phyloP scores from a whole-genome alignment of 495 filamentous ascomycete species.

The Cladorrhinum samala region DNA sequence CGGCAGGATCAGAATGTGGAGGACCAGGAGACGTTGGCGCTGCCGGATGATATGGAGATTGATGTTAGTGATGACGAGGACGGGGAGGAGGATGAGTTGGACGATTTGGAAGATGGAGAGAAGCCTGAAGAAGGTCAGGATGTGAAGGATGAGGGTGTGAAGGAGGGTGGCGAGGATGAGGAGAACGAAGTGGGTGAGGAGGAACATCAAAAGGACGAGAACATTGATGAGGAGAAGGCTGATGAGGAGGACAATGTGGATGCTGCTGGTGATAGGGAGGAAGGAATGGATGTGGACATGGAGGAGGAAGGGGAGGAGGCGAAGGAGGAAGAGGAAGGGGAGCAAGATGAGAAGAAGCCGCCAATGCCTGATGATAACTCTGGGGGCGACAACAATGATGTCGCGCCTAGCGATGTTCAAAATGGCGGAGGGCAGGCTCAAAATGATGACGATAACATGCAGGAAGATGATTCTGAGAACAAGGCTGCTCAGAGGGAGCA shows the following conservation, averaged over 20 bases:
- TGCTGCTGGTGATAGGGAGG: constrained; percentile 26
- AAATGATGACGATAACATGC: constrained; percentile 38
- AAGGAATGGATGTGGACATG: constrained; percentile 34
- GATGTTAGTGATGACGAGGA: constrained; percentile 50
- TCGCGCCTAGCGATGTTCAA: constrained; percentile 59
- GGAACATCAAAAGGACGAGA: constrained; percentile 44
- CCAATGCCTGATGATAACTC: constrained; percentile 39
- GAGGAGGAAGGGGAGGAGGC: constrained; percentile 27
- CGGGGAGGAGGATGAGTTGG: constrained; percentile 43
- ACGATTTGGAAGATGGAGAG: constrained; percentile 39
- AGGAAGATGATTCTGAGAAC: constrained; percentile 36
- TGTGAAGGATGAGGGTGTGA: constrained; percentile 12
- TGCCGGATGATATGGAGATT: constrained; percentile 71
- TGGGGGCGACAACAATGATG: constrained; percentile 56
- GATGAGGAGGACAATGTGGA: constrained; percentile 28
- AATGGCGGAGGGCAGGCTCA: constrained; percentile 53
- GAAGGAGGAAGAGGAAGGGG: constrained; percentile 30
- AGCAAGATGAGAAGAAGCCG: constrained; percentile 25
- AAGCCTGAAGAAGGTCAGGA: constrained; percentile 19
- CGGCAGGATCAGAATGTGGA: constrained; percentile 62
- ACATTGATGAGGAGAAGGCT: constrained; percentile 22
- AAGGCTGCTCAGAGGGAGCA: constrained; percentile 42
- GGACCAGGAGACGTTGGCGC: constrained; percentile 50
- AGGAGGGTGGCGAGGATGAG: constrained; percentile 17
- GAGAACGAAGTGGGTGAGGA: constrained; percentile 15